Percentiles rank a stretch among this genome's conserved stretches.
phyloP scores from a whole-genome alignment of 306 rosid genomes.

The Ziziphus jujuba region DNA sequence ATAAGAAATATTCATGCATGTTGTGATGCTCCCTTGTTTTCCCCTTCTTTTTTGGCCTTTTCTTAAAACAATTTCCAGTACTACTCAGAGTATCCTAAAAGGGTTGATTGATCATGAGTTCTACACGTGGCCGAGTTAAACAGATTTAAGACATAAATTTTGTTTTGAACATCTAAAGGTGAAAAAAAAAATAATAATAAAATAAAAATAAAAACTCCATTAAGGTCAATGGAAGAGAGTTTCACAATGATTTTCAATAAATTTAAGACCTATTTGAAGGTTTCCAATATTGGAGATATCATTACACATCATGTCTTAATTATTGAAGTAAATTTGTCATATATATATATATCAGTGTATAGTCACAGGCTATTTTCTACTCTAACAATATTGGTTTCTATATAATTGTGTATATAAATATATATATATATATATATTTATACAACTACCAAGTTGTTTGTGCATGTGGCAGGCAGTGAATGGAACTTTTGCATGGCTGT shows the following conservation, averaged over 20 bases:
- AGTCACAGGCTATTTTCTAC: no score
- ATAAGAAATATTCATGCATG: conserved; percentile 13
- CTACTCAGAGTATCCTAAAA: conserved; percentile 32
- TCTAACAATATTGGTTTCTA: background rate
- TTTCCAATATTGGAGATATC: no score
- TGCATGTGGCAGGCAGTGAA: background rate
- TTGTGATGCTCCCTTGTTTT: conserved; percentile 2
- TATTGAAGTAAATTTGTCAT: no score
- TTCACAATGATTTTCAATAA: no score
- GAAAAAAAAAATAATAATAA: background rate
- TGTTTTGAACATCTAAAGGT: background rate
- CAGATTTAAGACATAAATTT: background rate
- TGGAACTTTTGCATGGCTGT: background rate
- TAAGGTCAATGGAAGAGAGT: no score
- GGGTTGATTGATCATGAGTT: background rate
- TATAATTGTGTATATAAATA: background rate
- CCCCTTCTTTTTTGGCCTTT: conserved; percentile 5
- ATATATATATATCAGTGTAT: no score
- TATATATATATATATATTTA: background rate
- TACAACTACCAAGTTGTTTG: background rate
- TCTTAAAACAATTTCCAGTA: conserved; percentile 5
- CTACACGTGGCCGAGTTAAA: conserved; percentile 17
- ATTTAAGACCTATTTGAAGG: no score
- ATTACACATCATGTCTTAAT: no score
- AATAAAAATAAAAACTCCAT: background rate